Conservation (phyloP, 116 monocot species). For the Zostera marina region DNA sequence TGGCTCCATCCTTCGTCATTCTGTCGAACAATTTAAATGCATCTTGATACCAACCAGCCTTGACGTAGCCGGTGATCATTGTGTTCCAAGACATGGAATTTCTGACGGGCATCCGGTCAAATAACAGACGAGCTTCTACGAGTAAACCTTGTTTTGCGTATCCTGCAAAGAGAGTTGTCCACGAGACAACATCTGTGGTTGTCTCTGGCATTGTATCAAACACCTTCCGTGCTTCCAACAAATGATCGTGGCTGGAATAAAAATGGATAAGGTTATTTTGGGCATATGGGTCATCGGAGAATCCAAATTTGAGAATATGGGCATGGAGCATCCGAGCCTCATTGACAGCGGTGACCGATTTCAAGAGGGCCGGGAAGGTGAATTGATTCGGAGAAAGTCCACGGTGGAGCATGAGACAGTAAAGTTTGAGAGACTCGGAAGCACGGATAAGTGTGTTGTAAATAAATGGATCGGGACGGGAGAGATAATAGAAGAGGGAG, state of each 20-base stretch:
- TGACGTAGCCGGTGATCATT: conserved; percentile 43
- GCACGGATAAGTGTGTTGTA: conserved; percentile 29
- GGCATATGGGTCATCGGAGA: conserved; percentile 6
- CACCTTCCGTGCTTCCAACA: conserved; percentile 7
- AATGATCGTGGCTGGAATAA: conserved; percentile 12
- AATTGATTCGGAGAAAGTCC: conserved; percentile 24
- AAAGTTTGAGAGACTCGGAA: conserved; percentile 14
- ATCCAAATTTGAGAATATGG: conserved; percentile 42
- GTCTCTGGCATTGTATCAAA: conserved; percentile 19
- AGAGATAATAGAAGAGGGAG: conserved; percentile 9
- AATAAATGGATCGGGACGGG: conserved; percentile 25
- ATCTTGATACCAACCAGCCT: conserved; percentile 19
- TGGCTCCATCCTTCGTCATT: conserved; percentile 20
- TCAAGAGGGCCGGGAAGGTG: conserved; percentile 39
- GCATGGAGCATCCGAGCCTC: conserved; percentile 25
- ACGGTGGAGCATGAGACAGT: conserved; percentile 21
- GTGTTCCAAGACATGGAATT: conserved; percentile 42
- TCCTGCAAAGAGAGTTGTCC: conserved; percentile 32
- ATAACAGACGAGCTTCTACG: not conserved
- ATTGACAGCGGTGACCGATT: conserved; percentile 2
- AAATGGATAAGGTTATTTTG: conserved; percentile 22
- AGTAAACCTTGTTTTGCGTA: conserved; percentile 16
- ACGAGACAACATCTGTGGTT: conserved; percentile 18
- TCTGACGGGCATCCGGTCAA: conserved; percentile 15
- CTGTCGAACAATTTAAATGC: conserved; percentile 20